phyloP scores from a whole-genome alignment of 78 protist species.

The Dictyostelium intermedium region DNA sequence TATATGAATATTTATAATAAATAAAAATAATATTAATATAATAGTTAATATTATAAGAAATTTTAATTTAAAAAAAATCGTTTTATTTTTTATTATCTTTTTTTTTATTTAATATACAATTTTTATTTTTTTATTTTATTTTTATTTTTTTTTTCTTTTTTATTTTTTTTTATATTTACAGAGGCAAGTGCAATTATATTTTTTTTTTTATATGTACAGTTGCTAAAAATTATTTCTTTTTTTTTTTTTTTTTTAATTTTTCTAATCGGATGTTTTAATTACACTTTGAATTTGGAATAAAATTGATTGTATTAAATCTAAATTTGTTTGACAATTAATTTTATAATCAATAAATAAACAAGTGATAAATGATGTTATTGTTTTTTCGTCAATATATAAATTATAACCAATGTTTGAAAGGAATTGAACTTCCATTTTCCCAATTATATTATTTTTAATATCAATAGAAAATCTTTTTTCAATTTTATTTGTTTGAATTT shows the following conservation, averaged over 20 bases:
- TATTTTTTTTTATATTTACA: neutral
- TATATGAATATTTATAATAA: neutral
- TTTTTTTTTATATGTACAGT: too few species aligned
- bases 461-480: conserved; percentile 9
- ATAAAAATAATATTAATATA: neutral
- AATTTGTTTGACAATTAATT: neutral
- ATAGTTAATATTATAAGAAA: neutral
- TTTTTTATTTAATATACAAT: neutral
- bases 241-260: neutral
- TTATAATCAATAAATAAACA: conserved; percentile 7
- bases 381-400: neutral
- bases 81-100: neutral
- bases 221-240: too few species aligned
- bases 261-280: neutral
- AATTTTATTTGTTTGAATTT: neutral
- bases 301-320: neutral
- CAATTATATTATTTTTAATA: neutral
- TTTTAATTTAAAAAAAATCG: neutral
- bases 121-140: neutral
- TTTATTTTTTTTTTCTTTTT: neutral
- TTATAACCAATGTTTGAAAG: neutral
- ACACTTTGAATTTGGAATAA: neutral
- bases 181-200: too few species aligned
- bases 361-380: conserved; percentile 7
- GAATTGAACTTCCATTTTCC: conserved; percentile 35